phyloP scores from a whole-genome alignment of 805 yeast species.

The Komagataella phaffii region DNA sequence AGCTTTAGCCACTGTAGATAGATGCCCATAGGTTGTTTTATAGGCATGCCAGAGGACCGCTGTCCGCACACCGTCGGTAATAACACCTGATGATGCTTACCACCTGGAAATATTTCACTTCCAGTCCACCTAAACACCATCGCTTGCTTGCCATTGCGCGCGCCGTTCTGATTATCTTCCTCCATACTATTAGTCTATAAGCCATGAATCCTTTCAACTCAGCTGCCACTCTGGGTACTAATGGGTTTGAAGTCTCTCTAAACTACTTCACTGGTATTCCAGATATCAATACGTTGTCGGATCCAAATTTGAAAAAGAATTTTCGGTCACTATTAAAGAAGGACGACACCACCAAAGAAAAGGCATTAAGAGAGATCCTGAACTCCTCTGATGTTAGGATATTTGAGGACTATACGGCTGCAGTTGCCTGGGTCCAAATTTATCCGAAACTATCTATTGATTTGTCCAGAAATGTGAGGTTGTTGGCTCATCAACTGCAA shows the following conservation, averaged over 20 bases:
- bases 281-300: slow-evolving; percentile 38
- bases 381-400: slow-evolving; percentile 9
- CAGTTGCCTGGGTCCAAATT: slow-evolving; percentile 64
- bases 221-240: slow-evolving; percentile 16
- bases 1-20: not conserved
- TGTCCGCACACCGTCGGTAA: not conserved
- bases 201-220: not conserved
- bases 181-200: not conserved
- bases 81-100: not conserved
- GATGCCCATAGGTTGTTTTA: not conserved
- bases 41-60: not conserved
- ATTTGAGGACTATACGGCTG: slow-evolving; percentile 34
- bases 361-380: slow-evolving; percentile 48
- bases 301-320: slow-evolving; percentile 38
- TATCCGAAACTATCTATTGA: slow-evolving; percentile 73
- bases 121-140: not conserved
- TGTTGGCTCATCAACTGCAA: slow-evolving; percentile 51
- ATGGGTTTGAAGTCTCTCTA: slow-evolving; percentile 43
- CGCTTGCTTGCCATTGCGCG: not conserved
- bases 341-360: slow-evolving; percentile 77
- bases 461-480: slow-evolving; percentile 51
- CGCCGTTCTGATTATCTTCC: not conserved
- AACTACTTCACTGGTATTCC: slow-evolving; percentile 73
- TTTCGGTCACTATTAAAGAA: slow-evolving; percentile 68
- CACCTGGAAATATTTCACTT: not conserved